Evolutionary conservation across 257 asterid species (phyloP), one percentile per base, ranked within the genome.

Genomic region (Nicotiana paniculata): DNA sequence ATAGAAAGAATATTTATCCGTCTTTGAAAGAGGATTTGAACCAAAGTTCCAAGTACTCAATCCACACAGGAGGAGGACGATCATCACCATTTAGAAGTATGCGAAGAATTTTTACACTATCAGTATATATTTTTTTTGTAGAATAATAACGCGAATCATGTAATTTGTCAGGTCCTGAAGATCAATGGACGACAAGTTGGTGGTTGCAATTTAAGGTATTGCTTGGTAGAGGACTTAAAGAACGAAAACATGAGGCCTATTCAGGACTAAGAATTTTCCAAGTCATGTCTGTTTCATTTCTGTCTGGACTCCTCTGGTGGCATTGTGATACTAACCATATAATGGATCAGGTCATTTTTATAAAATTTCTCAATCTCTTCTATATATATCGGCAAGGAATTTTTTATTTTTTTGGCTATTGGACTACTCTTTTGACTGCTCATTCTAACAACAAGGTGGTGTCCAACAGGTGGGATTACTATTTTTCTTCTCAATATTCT

Each of bases 251-350:
- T 62, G 98, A 93, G 39, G 90, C 98, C 0, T 95, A 54, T 67
- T 95, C 98, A 7, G 88, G 90, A 77, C 77, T 95, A 53, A 84
- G 89, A 75, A 86, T 92, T 78, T 93, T 93, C 74, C 97, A 95
- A 82, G 98, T 95, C 62, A 88, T 92, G 90, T 90, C 97, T 28
- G 97, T 95, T 77, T 86, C 98, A 13, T 61, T 95, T 66, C 83
- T 92, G 46, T 90, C 97, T 1, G 97, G 98, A 12, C 94, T 95
- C 63, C 81, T 95, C 4, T 95, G 98, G 98, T 95, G 98, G 97
- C 98, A 95, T 69, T 93, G 95, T 55, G 92, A 93, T 59, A 77
- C 89, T 55, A 89, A 77, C 81, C 97, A 95, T 87, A 90, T 95
- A 51, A 97, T 93, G 89, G 97, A 95, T 86, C 98, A 93, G 97